Evolutionary conservation across 352 stramenopile genomes (phyloP).

Genomic region (Pythium dissotocum): DNA sequence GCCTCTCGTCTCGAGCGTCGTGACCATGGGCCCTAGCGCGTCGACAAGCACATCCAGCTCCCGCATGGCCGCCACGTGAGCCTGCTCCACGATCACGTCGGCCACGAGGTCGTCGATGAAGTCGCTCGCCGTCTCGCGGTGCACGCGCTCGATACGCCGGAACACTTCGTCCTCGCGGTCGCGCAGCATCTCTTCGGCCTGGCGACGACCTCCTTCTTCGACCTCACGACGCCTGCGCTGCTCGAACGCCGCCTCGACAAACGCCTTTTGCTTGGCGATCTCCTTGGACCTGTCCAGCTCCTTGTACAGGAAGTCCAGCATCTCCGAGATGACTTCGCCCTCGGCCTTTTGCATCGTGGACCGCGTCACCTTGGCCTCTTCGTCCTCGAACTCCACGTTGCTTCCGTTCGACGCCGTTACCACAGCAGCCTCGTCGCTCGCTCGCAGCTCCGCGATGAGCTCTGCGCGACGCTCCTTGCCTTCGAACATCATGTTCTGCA

Average conservation of each 20-base stretch:
- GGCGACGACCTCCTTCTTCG: conserved; percentile 82
- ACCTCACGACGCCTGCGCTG: conserved; percentile 76
- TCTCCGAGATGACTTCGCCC: conserved; percentile 85
- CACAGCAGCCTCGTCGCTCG: conserved; percentile 51
- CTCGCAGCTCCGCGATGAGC: conserved; percentile 89
- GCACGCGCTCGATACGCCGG: conserved; percentile 67
- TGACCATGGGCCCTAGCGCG: conserved; percentile 50
- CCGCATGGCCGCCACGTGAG: conserved; percentile 41
- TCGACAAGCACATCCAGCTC: conserved; percentile 57
- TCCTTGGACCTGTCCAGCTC: conserved; percentile 82
- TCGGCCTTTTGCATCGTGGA: conserved; percentile 71
- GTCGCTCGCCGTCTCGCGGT: conserved; percentile 75
- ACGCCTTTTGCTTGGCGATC: conserved; percentile 69
- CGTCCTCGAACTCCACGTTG: conserved; percentile 30
- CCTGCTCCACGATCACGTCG: conserved; percentile 54
- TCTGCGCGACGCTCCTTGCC: conserved; percentile 86
- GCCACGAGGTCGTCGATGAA: conserved; percentile 70
- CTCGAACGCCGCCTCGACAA: conserved; percentile 71
- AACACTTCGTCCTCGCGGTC: conserved; percentile 85
- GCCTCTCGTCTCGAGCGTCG: conserved; percentile 43
- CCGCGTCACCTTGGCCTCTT: conserved; percentile 42
- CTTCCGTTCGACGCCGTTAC: neutral
- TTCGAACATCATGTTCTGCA: conserved; percentile 95
- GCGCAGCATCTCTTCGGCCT: conserved; percentile 86
- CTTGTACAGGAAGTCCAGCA: conserved; percentile 90